Base-by-base conservation (phyloP, 75 land plant species). In the Pinus taeda region DNA sequence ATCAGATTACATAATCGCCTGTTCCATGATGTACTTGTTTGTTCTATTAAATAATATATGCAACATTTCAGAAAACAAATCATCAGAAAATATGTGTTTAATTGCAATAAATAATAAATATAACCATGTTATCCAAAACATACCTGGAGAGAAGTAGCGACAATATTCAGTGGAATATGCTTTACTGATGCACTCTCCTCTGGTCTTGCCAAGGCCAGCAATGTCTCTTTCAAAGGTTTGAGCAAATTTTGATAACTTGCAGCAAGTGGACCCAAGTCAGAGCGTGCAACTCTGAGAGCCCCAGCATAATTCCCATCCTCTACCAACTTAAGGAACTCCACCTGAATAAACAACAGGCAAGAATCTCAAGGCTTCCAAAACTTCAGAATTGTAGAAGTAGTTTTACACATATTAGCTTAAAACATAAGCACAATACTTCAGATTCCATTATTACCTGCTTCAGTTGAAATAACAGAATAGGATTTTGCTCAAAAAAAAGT, bases 71-170 rank as follows among this genome's bases (percentile, higher is more conserved):
- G 9, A 45, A 45, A 49, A 49, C 11, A 49, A 49, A 1, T 49
- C 11, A 49, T 49, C 55, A 49, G 55, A 49, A 49, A 49, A 11
- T 49, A 49, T 6, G 7, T 4, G 5, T 36, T 13, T 15, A 13
- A 7, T 5, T 17, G 1, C 33, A 33, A 33, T 0, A 39, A 0
- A 39, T 20, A 69, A 69, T 37, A 69, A n/a, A 18, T 1, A 56
- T 73, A 15, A 6, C 24, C 30, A n/a, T 75, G 30, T 29, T 3
- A 33, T 29, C 29, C 42, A 76, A 39, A 53, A 57, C 22, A 33
- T 75, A 95, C 99, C 96, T 97, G 99, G 57, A 95, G 87, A 15
- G 96, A 90, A 78, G 88, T 87, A 57, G 93, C 95, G 65, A 95
- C 89, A 74, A 77, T 85, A 75, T 88, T 71, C 58, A 88, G 77